Conservation (phyloP, 2,329 filamentous ascomycete genomes). For the Fusarium napiforme region DNA sequence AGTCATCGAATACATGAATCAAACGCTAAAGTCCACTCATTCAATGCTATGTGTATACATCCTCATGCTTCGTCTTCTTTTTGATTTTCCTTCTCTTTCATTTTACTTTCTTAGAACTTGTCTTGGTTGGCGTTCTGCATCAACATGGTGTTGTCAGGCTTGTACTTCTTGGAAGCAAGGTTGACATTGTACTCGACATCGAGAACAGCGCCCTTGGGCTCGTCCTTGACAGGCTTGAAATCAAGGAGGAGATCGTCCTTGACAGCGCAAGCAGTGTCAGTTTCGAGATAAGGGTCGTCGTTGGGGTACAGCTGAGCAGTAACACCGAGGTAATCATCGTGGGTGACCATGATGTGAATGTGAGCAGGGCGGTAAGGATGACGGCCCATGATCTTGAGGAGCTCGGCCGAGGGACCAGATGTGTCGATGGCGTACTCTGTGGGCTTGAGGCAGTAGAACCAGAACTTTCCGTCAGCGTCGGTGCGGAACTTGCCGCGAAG, state of each 20-base stretch:
- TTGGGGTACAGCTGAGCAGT: slow-evolving; percentile 83
- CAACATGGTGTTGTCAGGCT: slow-evolving; percentile 45
- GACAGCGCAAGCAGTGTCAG: slow-evolving; percentile 62
- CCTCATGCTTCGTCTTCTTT: background rate
- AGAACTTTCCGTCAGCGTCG: slow-evolving; percentile 75
- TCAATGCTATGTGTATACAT: slow-evolving; percentile 9
- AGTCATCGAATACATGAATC: slow-evolving; percentile 10
- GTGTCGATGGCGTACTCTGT: slow-evolving; percentile 78
- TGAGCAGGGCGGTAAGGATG: slow-evolving; percentile 62
- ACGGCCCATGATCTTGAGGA: slow-evolving; percentile 59
- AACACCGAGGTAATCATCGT: slow-evolving; percentile 74
- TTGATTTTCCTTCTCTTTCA: background rate
- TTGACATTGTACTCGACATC: slow-evolving; percentile 58
- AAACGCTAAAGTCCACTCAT: slow-evolving; percentile 25
- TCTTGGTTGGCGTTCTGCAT: slow-evolving; percentile 46
- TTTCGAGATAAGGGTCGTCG: slow-evolving; percentile 70
- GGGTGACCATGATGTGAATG: slow-evolving; percentile 66
- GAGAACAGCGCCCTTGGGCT: slow-evolving; percentile 50
- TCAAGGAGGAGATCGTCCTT: slow-evolving; percentile 63
- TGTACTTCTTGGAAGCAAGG: slow-evolving; percentile 58
- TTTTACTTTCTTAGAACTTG: slow-evolving; percentile 34
- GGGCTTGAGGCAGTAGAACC: slow-evolving; percentile 80
- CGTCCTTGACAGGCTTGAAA: slow-evolving; percentile 58
- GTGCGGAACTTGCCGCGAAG: slow-evolving; percentile 80
- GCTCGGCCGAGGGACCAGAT: slow-evolving; percentile 61